Percentiles rank a stretch among this genome's conserved stretches.
These are phyloP conservation scores for Penicillium lagena DNA, from an alignment of 495 filamentous ascomycete species.

Conservation along the genomic window DNA sequence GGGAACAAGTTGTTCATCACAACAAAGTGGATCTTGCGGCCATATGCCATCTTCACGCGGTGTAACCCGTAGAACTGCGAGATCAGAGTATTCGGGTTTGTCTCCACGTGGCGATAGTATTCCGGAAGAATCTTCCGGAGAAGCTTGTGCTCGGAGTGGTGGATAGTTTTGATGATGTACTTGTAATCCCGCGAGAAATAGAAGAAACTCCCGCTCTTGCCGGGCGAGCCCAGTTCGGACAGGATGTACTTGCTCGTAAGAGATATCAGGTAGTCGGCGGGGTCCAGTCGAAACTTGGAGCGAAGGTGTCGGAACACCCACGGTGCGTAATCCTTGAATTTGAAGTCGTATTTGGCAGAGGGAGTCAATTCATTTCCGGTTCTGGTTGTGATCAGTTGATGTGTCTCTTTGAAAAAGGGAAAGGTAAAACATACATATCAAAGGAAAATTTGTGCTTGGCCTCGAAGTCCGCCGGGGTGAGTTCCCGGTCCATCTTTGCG, in stretches of 20 bases:
- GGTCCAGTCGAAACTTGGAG: conserved; percentile 82
- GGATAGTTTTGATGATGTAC: conserved; percentile 99
- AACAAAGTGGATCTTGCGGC: conserved; percentile 97
- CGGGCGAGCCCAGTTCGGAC: conserved; percentile 92
- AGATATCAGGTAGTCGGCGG: conserved; percentile 97
- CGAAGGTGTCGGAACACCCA: conserved; percentile 97
- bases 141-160: conserved; percentile 93
- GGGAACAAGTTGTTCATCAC: conserved; percentile 99
- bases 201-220: conserved; percentile 98
- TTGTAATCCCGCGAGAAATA: conserved; percentile 99
- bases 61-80: conserved; percentile 98
- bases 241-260: conserved; percentile 98
- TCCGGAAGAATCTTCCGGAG: conserved; percentile 86
- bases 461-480: conserved; percentile 87
- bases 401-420: neutral
- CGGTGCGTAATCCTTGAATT: conserved; percentile 99
- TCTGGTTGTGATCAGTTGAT: conserved; percentile 32
- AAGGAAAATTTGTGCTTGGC: conserved; percentile 96
- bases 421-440: conserved; percentile 64
- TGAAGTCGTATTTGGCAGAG: conserved; percentile 99
- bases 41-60: conserved; percentile 96
- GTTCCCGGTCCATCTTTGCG: conserved; percentile 84
- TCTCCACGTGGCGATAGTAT: conserved; percentile 88
- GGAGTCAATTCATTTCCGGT: conserved; percentile 96
- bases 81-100: conserved; percentile 92